Evolutionary conservation across 768 basidiomycete genomes (phyloP), one percentile per base, ranked within the genome.

Genomic region (Kwoniella sp.): DNA sequence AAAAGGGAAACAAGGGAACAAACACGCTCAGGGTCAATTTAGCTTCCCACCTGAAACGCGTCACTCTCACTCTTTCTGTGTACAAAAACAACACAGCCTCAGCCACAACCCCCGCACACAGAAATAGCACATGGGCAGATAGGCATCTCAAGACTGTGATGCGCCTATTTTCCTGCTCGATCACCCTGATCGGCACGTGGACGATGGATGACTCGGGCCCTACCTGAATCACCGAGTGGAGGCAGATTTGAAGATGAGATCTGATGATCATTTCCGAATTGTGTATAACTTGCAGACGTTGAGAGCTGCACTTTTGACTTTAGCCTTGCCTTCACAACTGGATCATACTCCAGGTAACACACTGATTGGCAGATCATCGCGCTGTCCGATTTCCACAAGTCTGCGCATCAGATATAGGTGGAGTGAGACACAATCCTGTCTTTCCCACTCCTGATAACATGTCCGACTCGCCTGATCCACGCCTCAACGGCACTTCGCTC

Each of bases 401-500:
- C n/a, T n/a, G n/a, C n/a, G n/a, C n/a, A n/a, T n/a, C n/a, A n/a
- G n/a, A n/a, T n/a, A n/a, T n/a, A n/a, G n/a, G n/a, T n/a, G n/a
- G n/a, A n/a, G n/a, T n/a, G n/a, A n/a, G n/a, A n/a, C n/a, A n/a
- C n/a, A n/a, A n/a, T n/a, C n/a, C n/a, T n/a, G n/a, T n/a, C n/a
- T n/a, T n/a, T n/a, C n/a, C n/a, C n/a, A n/a, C n/a, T n/a, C n/a
- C n/a, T n/a, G n/a, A n/a, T n/a, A 47, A 15, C 29, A 63, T 63
- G 62, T 31, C 62, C 23, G 62, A 58, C 25, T 57, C 62, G 29
- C 62, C 55, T 57, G 22, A 55, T 48, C 55, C 22, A 2, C 47
- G 22, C 1, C 28, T 31, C 30, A 26, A 13, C 37, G 15, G n/a
- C 20, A 20, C n/a, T 41, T 56, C 55, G 11, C 38, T 15, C 12